Conservation (phyloP, 495 filamentous ascomycete genomes). For the Thermochaetoides thermophila region DNA sequence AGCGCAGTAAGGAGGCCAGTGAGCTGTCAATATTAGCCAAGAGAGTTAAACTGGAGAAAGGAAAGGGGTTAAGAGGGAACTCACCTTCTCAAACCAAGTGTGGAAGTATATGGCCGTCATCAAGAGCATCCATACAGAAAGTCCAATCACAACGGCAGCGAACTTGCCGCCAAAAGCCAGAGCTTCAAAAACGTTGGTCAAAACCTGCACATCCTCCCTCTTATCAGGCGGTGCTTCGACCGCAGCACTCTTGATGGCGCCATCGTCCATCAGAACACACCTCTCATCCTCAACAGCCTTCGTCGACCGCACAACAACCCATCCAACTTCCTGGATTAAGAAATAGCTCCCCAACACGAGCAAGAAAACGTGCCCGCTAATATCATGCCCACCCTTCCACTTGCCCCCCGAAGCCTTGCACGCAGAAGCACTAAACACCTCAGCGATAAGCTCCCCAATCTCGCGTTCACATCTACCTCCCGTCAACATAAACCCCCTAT, state of each 20-base stretch:
- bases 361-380: constrained; percentile 90
- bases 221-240: constrained; percentile 24
- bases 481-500: constrained; percentile 65
- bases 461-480: constrained; percentile 59
- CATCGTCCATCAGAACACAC: constrained; percentile 43
- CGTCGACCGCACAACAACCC: constrained; percentile 34
- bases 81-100: constrained; percentile 94
- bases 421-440: constrained; percentile 55
- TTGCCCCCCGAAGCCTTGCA: constrained; percentile 68
- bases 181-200: constrained; percentile 11
- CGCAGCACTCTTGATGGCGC: constrained; percentile 37
- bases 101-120: constrained; percentile 98
- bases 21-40: constrained; percentile 29
- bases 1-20: constrained; percentile 61
- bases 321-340: constrained; percentile 64
- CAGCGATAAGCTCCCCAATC: constrained; percentile 16
- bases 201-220: constrained; percentile 14
- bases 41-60: no score
- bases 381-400: constrained; percentile 86
- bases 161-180: constrained; percentile 31
- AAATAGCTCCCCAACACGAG: constrained; percentile 68
- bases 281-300: constrained; percentile 34
- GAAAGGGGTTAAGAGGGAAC: no score
- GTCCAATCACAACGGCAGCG: constrained; percentile 36
- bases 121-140: constrained; percentile 87